phyloP scores from a whole-genome alignment of 257 asterid species.

The Gentiana dahurica region DNA sequence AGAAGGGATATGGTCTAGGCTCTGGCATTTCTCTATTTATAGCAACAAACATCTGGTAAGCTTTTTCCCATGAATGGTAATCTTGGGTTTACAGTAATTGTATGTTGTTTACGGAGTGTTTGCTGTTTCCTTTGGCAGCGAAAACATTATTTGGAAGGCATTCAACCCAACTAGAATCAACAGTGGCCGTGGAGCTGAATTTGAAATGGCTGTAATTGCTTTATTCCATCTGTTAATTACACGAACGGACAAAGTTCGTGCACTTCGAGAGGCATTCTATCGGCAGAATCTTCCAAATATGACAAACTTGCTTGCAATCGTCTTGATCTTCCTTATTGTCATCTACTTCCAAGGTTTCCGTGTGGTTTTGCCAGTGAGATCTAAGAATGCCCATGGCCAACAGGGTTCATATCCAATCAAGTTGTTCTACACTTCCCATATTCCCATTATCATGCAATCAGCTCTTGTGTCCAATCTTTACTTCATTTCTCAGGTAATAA shows the following conservation, averaged over 20 bases:
- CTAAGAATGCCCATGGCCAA: conserved; percentile 55
- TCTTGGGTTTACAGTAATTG: not conserved
- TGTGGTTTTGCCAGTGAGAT: conserved; percentile 56
- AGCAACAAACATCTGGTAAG: conserved; percentile 58
- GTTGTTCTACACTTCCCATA: conserved; percentile 58
- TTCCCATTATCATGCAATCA: conserved; percentile 67
- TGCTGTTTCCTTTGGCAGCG: conserved; percentile 27
- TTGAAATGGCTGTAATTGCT: conserved; percentile 62
- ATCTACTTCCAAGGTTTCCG: conserved; percentile 66
- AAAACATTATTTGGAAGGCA: conserved; percentile 61
- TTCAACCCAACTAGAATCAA: conserved; percentile 61
- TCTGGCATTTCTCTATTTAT: conserved; percentile 17
- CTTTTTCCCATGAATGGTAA: not conserved
- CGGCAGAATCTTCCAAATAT: conserved; percentile 66
- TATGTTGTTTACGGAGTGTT: conserved; percentile 3
- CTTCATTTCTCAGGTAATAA: conserved; percentile 55
- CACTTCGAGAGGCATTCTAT: conserved; percentile 61
- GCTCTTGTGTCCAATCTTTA: conserved; percentile 68
- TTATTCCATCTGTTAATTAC: conserved; percentile 51
- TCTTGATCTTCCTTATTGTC: conserved; percentile 47
- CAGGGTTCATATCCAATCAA: conserved; percentile 65
- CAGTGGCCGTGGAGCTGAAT: conserved; percentile 57
- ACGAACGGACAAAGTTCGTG: conserved; percentile 54
- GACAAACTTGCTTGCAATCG: conserved; percentile 54
- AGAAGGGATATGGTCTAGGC: conserved; percentile 3